Base-by-base conservation (phyloP, 192 early-diverging fungal genomes). In the Nowakowskiella sp. region DNA sequence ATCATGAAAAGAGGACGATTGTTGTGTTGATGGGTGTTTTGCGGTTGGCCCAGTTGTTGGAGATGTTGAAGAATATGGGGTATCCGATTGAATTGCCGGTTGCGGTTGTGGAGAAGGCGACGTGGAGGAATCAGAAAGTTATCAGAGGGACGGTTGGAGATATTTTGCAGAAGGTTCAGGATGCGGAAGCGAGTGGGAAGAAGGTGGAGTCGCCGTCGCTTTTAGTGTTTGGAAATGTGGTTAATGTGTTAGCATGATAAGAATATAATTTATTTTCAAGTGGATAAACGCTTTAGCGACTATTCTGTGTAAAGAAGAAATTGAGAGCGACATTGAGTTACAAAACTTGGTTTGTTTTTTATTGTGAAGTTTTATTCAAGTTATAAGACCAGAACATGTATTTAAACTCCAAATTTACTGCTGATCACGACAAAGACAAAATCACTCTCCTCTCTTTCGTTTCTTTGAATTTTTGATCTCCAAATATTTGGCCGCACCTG, bases 11-110 rank as follows among this genome's bases (percentile, higher is more conserved):
- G 42, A 80, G 85, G 24, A 92, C 91, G 1, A 73, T 84, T 0
- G 87, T 94, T 1, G 66, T 91, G 10, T 65, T 96, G 39, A 96
- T 92, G 91, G 78, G 85, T 0, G 81, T 96, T 25, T 81, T 78
- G 39, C 71, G 85, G 34, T 74, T 92, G 26, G 47, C 55, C 19
- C 81, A 74, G 27, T 53, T 92, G 5, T 65, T 74, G n/a, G 71
- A 76, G 26, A 55, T 89, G 68, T 47, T 76, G 46, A 47, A 49
- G 13, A 60, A 72, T 1, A 68, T 65, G 8, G 70, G 71, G 6
- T 90, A 85, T 66, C 91, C 91, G 10, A 31, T 33, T 0, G 64
- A 76, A 27, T 39, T 85, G 8, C 88, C 91, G 0, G 73, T 74
- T 9, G 87, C 87, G 1, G 86, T 91, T 49, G 73, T 96, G 7